Base-by-base conservation (phyloP, 2,329 filamentous ascomycete species). In the Arthrobotrys megalospora region DNA sequence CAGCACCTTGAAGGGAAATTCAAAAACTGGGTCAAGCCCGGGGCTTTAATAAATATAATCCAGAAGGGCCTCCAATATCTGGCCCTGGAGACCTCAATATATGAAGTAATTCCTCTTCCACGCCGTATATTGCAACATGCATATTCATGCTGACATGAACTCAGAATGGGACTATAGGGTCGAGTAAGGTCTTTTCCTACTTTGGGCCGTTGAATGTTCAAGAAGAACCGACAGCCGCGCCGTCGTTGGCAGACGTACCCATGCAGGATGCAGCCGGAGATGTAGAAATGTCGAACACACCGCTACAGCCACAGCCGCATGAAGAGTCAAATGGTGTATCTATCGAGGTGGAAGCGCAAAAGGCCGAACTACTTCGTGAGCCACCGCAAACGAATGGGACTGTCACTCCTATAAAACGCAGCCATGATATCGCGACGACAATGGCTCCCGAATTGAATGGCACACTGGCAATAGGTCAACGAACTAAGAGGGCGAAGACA, bases 41-140 rank as follows among this genome's bases (percentile, higher is more conserved):
- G 76, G 10, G 76, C 69, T 63, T 75, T 79, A 43, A 79, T 79
- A 52, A 52, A 69, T 24, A 65, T 79, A 67, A 69, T 79, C 43
- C 76, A 79, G 62, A 75, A 75, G 21, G 76, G 76, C 19, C 50
- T 79, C 16, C 70, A 69, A 36, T 79, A 79, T 55, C 21, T 79
- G 36, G 58, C 63, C 34, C 32, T 79, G 21, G 69, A 79, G 58
- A 64, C 68, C 10, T 69, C 55, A n/a, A 69, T 69, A 79, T 65
- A 65, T 34, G 68, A 75, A 63, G 69, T 79, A 69, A 43, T 43
- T 60, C 34, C 6, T 48, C 48, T 45, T 34, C 16, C 32, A 38
- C 24, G 8, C 19, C 36, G 11, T 28, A 19, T 6, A 6, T 16
- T 24, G 12, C 43, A 48, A 6, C 34, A 19, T 52, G 14, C 19